Evolutionary conservation across 495 filamentous ascomycete genomes (phyloP).

Genomic region (Mytilinidion resinicola): DNA sequence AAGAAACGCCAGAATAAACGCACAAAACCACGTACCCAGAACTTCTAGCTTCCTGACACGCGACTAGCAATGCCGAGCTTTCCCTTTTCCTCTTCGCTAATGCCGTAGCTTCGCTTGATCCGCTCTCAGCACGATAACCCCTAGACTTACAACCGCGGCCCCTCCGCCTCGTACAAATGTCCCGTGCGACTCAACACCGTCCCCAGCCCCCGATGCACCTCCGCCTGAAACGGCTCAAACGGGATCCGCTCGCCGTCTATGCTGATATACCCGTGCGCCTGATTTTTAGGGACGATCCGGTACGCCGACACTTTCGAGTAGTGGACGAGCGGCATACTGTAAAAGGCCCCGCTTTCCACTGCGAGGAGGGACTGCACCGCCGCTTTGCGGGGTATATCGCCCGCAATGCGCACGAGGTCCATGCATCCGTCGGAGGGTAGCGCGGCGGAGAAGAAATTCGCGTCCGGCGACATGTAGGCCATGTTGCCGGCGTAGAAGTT

Average conservation of each 20-base stretch:
- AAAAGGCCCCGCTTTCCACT: conserved; percentile 66
- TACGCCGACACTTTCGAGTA: conserved; percentile 80
- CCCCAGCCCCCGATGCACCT: conserved; percentile 80
- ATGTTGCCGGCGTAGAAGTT: conserved; percentile 96
- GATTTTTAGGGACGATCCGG: conserved; percentile 67
- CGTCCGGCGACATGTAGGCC: conserved; percentile 81
- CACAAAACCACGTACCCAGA: background rate
- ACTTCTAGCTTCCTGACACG: background rate
- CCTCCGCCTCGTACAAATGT: conserved; percentile 61
- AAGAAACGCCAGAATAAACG: background rate
- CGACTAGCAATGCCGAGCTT: background rate
- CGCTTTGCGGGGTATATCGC: conserved; percentile 58
- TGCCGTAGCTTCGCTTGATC: background rate
- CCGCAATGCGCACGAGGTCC: conserved; percentile 76
- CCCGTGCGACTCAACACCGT: conserved; percentile 69
- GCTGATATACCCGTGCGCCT: conserved; percentile 72
- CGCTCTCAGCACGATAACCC: background rate
- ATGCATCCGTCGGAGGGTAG: conserved; percentile 78
- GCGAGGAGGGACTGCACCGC: conserved; percentile 61
- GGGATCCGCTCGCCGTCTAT: conserved; percentile 87
- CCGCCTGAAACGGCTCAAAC: conserved; percentile 83
- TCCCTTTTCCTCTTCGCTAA: background rate
- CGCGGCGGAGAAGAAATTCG: conserved; percentile 82
- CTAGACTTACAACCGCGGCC: background rate
- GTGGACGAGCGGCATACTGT: conserved; percentile 67